Base-by-base conservation (phyloP, 176 grass and related monocot species). In the Musa schizocarpa region DNA sequence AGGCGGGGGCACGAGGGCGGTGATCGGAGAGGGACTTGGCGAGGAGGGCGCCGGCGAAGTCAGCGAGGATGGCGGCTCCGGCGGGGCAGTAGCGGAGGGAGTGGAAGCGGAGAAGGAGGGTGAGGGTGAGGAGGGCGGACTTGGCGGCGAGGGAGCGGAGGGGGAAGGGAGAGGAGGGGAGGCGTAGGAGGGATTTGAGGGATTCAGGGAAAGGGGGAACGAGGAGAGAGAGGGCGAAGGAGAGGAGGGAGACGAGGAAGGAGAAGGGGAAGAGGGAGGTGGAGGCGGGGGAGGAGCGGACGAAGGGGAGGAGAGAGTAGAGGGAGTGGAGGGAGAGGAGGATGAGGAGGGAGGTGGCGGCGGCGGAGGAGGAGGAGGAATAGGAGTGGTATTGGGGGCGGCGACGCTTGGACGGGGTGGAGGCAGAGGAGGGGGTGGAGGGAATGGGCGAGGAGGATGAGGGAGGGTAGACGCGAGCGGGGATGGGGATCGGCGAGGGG, bases 41-140 rank as follows among this genome's bases (percentile, higher is more conserved):
- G 34, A 93, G 78, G 13, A 98, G 71, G 19, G 80, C 26, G 9
- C 94, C 95, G 1, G 90, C 77, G 80, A 89, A 78, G 29, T 98
- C 95, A 7, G 95, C 86, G 17, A 98, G 84, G 72, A 94, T 84
- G 73, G 88, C 67, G 69, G 87, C 71, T 54, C 88, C 90, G 13
- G 86, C 80, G 13, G 68, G 70, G 82, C 88, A 93, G 17, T 67
- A 82, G 57, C 83, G 75, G 58, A 87, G 73, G 78, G 85, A 74
- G 68, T 93, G 86, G 54, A 89, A 81, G 20, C 87, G 59, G 23
- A 98, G 26, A 4, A 82, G 86, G 65, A 93, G 81, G 65, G 85
- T 76, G 69, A 98, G 73, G 23, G 95, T 81, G 17, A 91, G 69
- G 8, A 87, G 77, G 25, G 86, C 68, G 6, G 89, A 74, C 53